A percentile compares a stretch with the other conserved stretches of the same genome.
Evolutionary conservation across 1,284 basidiomycete species (phyloP).

Genomic region (Tranzscheliella williamsii): DNA sequence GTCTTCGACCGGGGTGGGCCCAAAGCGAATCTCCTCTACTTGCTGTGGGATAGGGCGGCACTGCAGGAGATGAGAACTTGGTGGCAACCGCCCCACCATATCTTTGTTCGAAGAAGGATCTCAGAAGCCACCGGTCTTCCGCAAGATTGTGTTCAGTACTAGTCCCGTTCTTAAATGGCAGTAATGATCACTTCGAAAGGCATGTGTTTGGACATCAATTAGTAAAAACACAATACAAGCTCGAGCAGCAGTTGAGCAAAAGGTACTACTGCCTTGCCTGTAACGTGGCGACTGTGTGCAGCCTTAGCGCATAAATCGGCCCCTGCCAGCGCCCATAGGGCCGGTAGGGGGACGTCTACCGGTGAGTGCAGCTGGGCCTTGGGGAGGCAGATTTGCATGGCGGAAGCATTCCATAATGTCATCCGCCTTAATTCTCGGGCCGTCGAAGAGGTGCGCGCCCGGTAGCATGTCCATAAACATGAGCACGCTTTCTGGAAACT

Average conservation of each 20-base stretch:
- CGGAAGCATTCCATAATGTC: slow-evolving; percentile 46
- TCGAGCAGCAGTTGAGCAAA: too few species aligned
- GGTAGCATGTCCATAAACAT: slow-evolving; percentile 48
- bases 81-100: too few species aligned
- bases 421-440: slow-evolving; percentile 39
- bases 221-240: neutral
- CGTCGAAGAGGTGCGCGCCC: slow-evolving; percentile 37
- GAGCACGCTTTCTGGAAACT: slow-evolving; percentile 38
- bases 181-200: too few species aligned
- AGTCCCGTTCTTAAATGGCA: too few species aligned
- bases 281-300: too few species aligned
- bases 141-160: too few species aligned
- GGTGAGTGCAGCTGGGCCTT: neutral
- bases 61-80: neutral
- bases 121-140: too few species aligned
- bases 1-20: neutral
- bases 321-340: too few species aligned
- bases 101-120: too few species aligned
- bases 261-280: too few species aligned
- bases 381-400: slow-evolving; percentile 31
- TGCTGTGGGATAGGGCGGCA: neutral
- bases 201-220: too few species aligned
- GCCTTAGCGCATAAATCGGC: slow-evolving; percentile 9
- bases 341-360: neutral
- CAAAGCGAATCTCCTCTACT: neutral